Conservation (phyloP, 306 rosid genomes). For the Sechiopsis laciniata region DNA sequence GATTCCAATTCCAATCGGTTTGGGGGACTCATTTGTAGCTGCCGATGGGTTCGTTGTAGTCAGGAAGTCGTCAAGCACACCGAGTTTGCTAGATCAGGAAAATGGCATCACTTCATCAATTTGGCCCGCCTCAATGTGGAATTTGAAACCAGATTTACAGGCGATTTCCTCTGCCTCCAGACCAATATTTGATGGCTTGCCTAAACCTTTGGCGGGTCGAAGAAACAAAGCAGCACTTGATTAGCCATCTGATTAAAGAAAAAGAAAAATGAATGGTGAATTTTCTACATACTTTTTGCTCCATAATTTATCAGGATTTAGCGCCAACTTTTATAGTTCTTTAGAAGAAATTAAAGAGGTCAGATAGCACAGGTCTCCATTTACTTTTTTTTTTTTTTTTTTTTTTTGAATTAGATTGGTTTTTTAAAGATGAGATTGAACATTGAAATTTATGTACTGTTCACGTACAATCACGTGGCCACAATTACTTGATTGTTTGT, state of each 20-base stretch:
- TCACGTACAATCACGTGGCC: too few species aligned
- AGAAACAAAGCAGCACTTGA: slow-evolving; percentile 83
- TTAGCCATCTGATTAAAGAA: slow-evolving; percentile 22
- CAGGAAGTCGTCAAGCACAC: slow-evolving; percentile 73
- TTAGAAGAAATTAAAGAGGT: slow-evolving; percentile 10
- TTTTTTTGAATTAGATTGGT: not conserved
- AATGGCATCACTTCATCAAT: slow-evolving; percentile 38
- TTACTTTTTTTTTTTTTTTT: not conserved
- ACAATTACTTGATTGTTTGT: not conserved
- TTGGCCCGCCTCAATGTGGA: slow-evolving; percentile 67
- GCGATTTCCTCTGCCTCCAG: slow-evolving; percentile 51
- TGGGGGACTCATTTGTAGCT: slow-evolving; percentile 38
- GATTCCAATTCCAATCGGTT: slow-evolving; percentile 33
- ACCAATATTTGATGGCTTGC: slow-evolving; percentile 82
- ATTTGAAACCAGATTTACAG: slow-evolving; percentile 66
- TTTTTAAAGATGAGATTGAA: not conserved
- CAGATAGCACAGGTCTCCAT: not conserved
- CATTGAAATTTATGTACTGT: slow-evolving; percentile 1
- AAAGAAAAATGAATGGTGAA: not conserved
- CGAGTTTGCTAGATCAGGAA: slow-evolving; percentile 76
- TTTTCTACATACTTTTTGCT: slow-evolving; percentile 12
- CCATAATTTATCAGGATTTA: slow-evolving; percentile 13
- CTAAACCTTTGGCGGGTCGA: slow-evolving; percentile 57
- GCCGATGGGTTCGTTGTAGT: slow-evolving; percentile 41
- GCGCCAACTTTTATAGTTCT: slow-evolving; percentile 3